A percentile compares a stretch with the other conserved stretches of the same genome.
Evolutionary conservation across 1,139 yeast species (phyloP).

Genomic region (Kluyveromyces marxianus): DNA sequence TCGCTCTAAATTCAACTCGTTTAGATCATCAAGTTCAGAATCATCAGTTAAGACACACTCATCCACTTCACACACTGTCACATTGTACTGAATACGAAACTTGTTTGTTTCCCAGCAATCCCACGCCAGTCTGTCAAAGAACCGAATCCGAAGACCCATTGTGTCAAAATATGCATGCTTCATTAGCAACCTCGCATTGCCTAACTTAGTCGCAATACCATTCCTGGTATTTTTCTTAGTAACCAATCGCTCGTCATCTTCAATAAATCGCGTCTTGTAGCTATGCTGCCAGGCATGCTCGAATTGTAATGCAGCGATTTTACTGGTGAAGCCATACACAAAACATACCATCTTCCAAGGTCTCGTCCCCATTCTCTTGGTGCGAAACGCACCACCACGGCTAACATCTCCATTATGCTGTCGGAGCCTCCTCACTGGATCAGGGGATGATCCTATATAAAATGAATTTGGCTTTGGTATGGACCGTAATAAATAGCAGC

Average conservation of each 20-base stretch:
- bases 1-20: conserved; percentile 19
- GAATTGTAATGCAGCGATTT: conserved; percentile 58
- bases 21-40: conserved; percentile 17
- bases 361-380: conserved; percentile 46
- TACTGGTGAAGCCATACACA: conserved; percentile 68
- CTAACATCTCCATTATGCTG: conserved; percentile 70
- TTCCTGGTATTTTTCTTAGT: conserved; percentile 32
- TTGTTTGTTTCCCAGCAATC: conserved; percentile 24
- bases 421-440: conserved; percentile 57
- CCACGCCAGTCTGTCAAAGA: conserved; percentile 26
- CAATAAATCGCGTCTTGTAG: conserved; percentile 54
- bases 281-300: conserved; percentile 80
- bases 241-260: conserved; percentile 28
- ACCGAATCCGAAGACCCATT: conserved; percentile 36
- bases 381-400: conserved; percentile 62
- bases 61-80: conserved; percentile 5
- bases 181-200: conserved; percentile 42
- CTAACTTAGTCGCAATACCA: conserved; percentile 44
- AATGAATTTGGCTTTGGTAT: conserved; percentile 46
- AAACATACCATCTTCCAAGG: conserved; percentile 68
- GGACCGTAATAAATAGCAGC: conserved; percentile 62
- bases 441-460: conserved; percentile 74
- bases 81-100: conserved; percentile 10
- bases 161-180: conserved; percentile 36
- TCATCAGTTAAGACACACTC: conserved; percentile 8